Evolutionary conservation across 495 filamentous ascomycete genomes (phyloP).

Genomic region (Xylaria venustula): DNA sequence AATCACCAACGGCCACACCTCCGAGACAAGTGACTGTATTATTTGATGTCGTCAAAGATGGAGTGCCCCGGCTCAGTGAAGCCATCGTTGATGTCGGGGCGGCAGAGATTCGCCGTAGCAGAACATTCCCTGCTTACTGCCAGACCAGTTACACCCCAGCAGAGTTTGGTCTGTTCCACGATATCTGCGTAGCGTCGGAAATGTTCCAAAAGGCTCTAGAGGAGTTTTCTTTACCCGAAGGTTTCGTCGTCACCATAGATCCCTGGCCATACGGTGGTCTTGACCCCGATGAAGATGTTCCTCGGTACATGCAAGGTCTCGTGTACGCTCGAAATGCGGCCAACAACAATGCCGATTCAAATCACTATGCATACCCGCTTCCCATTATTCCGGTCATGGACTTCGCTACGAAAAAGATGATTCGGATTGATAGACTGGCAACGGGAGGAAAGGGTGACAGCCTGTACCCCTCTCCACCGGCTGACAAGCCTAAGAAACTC

Average conservation of each 20-base stretch:
- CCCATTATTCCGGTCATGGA: slow-evolving; percentile 58
- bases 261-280: slow-evolving; percentile 70
- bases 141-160: slow-evolving; percentile 60
- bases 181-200: slow-evolving; percentile 57
- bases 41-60: slow-evolving; percentile 63
- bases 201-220: slow-evolving; percentile 60
- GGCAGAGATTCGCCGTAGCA: slow-evolving; percentile 47
- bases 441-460: slow-evolving; percentile 39
- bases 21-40: slow-evolving; percentile 60
- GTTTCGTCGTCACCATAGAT: slow-evolving; percentile 65
- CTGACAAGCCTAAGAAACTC: slow-evolving; percentile 33
- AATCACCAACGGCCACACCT: slow-evolving; percentile 45
- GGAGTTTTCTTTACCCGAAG: slow-evolving; percentile 61
- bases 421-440: slow-evolving; percentile 53
- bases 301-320: slow-evolving; percentile 48
- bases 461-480: slow-evolving; percentile 14
- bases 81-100: slow-evolving; percentile 59
- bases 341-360: slow-evolving; percentile 50
- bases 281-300: slow-evolving; percentile 56
- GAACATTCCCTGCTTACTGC: slow-evolving; percentile 55
- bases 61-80: slow-evolving; percentile 60
- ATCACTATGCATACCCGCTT: slow-evolving; percentile 57
- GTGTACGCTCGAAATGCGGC: slow-evolving; percentile 49
- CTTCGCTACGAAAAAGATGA: slow-evolving; percentile 47
- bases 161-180: slow-evolving; percentile 63